phyloP scores from a whole-genome alignment of 2,329 filamentous ascomycete genomes.

The Helminthosporium solani region DNA sequence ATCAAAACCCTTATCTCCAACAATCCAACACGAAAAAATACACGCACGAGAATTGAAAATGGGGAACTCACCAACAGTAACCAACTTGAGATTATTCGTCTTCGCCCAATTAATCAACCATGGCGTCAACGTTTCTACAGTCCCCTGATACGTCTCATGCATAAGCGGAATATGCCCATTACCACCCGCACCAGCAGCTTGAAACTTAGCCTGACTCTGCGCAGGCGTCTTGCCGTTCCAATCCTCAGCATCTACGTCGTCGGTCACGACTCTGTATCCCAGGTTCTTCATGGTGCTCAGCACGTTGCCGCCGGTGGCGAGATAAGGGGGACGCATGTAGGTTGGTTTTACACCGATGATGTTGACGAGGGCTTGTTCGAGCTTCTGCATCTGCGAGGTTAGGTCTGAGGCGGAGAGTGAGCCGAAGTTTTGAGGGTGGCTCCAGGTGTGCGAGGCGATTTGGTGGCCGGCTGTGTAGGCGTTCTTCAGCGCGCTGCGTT shows the following conservation, averaged over 20 bases:
- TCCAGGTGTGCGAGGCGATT: slow-evolving; percentile 41
- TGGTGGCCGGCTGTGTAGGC: slow-evolving; percentile 39
- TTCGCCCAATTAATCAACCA: slow-evolving; percentile 43
- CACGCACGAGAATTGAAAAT: no score
- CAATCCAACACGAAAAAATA: no score
- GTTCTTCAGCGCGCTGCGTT: slow-evolving; percentile 31
- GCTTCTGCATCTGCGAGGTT: slow-evolving; percentile 33
- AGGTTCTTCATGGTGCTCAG: slow-evolving; percentile 35
- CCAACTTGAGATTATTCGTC: slow-evolving; percentile 37
- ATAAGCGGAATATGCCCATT: slow-evolving; percentile 40
- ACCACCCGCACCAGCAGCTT: slow-evolving; percentile 32
- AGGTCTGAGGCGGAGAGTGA: slow-evolving; percentile 31
- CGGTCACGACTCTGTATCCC: slow-evolving; percentile 39
- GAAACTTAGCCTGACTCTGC: slow-evolving; percentile 38
- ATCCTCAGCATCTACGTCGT: slow-evolving; percentile 37
- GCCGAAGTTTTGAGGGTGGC: slow-evolving; percentile 36
- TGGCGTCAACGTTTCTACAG: slow-evolving; percentile 36
- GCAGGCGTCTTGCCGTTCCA: slow-evolving; percentile 36
- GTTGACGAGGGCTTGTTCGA: slow-evolving; percentile 38
- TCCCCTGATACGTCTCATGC: slow-evolving; percentile 39
- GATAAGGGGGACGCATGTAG: slow-evolving; percentile 42
- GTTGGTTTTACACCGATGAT: slow-evolving; percentile 41
- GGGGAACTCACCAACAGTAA: slow-evolving; percentile 40
- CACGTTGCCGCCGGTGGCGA: slow-evolving; percentile 35
- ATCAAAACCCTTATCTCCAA: no score